Evolutionary conservation across 192 early-diverging fungal species (phyloP).

Genomic region (Coemansia sp.): DNA sequence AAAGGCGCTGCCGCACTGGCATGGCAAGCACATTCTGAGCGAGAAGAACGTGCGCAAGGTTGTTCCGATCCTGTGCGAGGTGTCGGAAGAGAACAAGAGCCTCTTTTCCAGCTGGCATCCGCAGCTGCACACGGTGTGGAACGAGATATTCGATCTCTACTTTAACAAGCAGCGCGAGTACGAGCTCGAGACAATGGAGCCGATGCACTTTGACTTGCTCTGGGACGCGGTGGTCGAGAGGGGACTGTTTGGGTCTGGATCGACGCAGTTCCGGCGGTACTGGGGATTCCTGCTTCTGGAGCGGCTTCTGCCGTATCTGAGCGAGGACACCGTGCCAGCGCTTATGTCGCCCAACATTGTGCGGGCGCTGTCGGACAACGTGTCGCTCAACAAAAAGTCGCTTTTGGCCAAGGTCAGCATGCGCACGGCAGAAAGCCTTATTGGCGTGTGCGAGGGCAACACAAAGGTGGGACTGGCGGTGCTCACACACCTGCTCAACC

Average conservation of each 20-base stretch:
- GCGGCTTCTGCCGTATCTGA: slow-evolving; percentile 42
- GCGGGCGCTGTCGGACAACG: slow-evolving; percentile 83
- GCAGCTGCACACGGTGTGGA: slow-evolving; percentile 82
- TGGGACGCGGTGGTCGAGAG: slow-evolving; percentile 81
- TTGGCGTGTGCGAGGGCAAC: slow-evolving; percentile 63
- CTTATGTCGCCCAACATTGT: slow-evolving; percentile 77
- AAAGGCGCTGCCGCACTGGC: slow-evolving; percentile 48
- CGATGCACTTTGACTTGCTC: slow-evolving; percentile 69
- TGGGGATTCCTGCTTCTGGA: slow-evolving; percentile 88
- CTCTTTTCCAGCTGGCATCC: slow-evolving; percentile 69
- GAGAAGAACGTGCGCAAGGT: slow-evolving; percentile 30
- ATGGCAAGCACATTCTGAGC: slow-evolving; percentile 40
- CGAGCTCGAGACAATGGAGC: slow-evolving; percentile 24
- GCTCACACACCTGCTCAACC: slow-evolving; percentile 79
- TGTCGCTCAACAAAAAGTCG: slow-evolving; percentile 66
- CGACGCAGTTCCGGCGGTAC: slow-evolving; percentile 83
- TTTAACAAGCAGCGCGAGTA: slow-evolving; percentile 42
- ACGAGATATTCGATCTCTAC: slow-evolving; percentile 65
- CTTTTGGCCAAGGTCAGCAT: slow-evolving; percentile 78
- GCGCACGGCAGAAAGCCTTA: slow-evolving; percentile 39
- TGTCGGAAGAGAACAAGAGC: slow-evolving; percentile 30
- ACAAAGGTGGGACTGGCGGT: slow-evolving; percentile 73
- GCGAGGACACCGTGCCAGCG: slow-evolving; percentile 42
- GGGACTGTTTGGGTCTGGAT: slow-evolving; percentile 69
- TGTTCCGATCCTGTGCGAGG: slow-evolving; percentile 45